Base-by-base conservation (phyloP, 1,284 basidiomycete genomes). In the Leccinum cinnamomeum region DNA sequence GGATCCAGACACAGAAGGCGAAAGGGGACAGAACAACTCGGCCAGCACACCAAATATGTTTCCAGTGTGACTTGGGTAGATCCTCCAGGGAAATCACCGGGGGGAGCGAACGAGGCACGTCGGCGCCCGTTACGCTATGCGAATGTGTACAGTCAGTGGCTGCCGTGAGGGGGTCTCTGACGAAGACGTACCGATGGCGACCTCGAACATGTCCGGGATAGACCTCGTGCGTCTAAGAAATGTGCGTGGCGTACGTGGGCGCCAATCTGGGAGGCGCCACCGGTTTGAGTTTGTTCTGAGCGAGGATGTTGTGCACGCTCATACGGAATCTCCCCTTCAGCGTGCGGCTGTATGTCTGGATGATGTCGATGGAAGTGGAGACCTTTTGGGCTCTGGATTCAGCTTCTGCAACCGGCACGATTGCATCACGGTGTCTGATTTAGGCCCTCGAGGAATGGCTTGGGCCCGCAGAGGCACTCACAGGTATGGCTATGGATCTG, bases 51-150 rank as follows among this genome's bases (percentile, higher is more conserved):
- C 82, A 71, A 92, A 91, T 16, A 85, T 77, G 69, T 92, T 90
- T 10, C 79, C 78, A 62, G 14, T 65, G 62, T 10, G 60, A 59
- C 60, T 66, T 68, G 3, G 59, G 64, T 50, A 58, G 63, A 50
- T 70, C 68, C 55, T 35, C 35, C 28, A 59, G 35, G 56, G 37
- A 54, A 10, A 60, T 7, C 35, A 62, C 68, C 46, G 63, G 66
- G 39, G 70, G 62, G 11, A 71, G 64, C 46, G 76, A 75, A 20
- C 81, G 81, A 35, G 83, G 81, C 56, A 85, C 78, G 65, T 92
- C 89, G 16, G 83, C 85, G 7, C 84, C 85, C 0, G 90, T 91
- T n/a, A 92, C 89, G 70, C 89, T 91, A 65, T 90, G 86, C 5
- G 90, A 91, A 69, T 91, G 89, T 2, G 81, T 25, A 25, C 23